Conservation (phyloP, 1,139 yeast species). For the Saccharomycopsis crataegensis region DNA sequence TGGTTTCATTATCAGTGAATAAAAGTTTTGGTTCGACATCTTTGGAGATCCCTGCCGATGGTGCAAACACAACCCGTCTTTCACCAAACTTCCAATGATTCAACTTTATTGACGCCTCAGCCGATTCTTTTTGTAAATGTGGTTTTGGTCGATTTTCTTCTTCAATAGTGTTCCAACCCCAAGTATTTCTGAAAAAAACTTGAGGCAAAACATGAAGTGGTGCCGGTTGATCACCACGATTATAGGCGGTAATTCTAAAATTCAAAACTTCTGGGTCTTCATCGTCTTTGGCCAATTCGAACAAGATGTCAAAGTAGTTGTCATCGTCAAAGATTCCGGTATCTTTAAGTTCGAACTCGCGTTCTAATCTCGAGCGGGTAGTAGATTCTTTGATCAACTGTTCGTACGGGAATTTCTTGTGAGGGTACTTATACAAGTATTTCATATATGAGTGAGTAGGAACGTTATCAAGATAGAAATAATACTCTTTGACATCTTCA, state of each 20-base stretch:
- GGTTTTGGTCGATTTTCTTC: conserved; percentile 45
- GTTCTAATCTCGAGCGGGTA: conserved; percentile 53
- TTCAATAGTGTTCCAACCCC: conserved; percentile 79
- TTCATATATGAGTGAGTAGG: conserved; percentile 95
- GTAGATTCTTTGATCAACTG: conserved; percentile 66
- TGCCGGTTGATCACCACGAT: conserved; percentile 76
- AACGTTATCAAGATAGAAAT: conserved; percentile 80
- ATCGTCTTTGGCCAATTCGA: conserved; percentile 86
- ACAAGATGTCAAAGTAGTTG: conserved; percentile 82
- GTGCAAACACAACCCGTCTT: conserved; percentile 68
- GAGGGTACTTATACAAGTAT: conserved; percentile 89
- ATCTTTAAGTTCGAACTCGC: conserved; percentile 68
- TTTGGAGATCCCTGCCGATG: conserved; percentile 71
- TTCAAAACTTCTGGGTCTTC: conserved; percentile 74
- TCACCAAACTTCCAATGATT: conserved; percentile 69
- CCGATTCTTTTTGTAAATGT: conserved; percentile 34
- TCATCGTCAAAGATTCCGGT: conserved; percentile 73
- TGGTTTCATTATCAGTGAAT: conserved; percentile 89
- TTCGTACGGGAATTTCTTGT: conserved; percentile 73
- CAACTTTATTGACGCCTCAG: conserved; percentile 45
- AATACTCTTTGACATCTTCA: conserved; percentile 87
- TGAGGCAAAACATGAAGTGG: conserved; percentile 88
- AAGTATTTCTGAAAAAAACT: conserved; percentile 78
- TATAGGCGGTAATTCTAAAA: conserved; percentile 86
- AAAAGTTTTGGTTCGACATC: conserved; percentile 72